phyloP scores from a whole-genome alignment of 306 rosid species.

The Quercus alba region DNA sequence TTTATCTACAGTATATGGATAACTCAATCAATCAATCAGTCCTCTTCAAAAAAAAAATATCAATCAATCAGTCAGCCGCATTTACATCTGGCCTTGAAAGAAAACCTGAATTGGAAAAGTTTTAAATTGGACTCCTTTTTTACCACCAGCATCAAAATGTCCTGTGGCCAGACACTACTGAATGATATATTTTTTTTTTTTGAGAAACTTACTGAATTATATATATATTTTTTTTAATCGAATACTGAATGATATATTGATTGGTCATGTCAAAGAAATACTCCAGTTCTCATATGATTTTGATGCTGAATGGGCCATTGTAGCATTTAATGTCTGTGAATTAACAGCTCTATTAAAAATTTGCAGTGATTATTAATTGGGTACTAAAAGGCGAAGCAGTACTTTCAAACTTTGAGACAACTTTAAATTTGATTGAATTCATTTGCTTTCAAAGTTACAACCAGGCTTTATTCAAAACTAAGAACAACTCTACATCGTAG shows the following conservation, averaged over 20 bases:
- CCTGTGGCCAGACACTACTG: not conserved
- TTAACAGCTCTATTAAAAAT: not conserved
- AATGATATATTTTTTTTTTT: not conserved
- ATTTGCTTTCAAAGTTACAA: constrained; percentile 24
- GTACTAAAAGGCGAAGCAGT: too few species aligned
- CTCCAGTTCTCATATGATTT: not conserved
- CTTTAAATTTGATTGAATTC: constrained; percentile 22
- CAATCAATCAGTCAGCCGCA: constrained; percentile 11
- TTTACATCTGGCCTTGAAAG: not conserved
- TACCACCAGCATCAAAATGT: not conserved
- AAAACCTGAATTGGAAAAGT: not conserved
- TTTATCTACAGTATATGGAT: too few species aligned
- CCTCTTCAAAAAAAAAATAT: not conserved
- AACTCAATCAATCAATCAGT: not conserved
- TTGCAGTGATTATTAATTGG: not conserved
- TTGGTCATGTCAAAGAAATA: not conserved
- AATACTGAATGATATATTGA: not conserved
- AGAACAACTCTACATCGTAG: not conserved
- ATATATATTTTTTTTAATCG: too few species aligned
- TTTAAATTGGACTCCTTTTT: constrained; percentile 17
- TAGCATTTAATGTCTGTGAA: not conserved
- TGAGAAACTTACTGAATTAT: too few species aligned
- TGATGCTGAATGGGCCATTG: not conserved
- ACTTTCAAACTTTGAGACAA: not conserved
- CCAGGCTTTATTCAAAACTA: constrained; percentile 1